Evolutionary conservation across 177 flowering plant genomes (phyloP).

Genomic region (Telopea speciosissima): DNA sequence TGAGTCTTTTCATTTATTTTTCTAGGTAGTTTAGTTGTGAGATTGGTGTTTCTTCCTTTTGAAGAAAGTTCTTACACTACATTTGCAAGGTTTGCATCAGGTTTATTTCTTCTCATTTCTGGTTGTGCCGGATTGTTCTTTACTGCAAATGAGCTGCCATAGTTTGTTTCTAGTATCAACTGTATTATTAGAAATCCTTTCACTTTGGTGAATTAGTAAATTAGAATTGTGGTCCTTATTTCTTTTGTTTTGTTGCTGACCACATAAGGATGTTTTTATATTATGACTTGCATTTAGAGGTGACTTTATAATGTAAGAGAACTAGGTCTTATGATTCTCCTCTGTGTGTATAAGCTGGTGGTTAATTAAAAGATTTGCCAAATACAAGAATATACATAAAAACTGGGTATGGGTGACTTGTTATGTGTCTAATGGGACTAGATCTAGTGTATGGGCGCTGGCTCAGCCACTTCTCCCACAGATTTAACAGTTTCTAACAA

Average conservation of each 20-base stretch:
- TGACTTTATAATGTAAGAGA: background rate
- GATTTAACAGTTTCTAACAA: too few species aligned
- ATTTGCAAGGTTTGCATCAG: constrained; percentile 95
- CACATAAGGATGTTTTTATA: background rate
- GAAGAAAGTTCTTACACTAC: constrained; percentile 95
- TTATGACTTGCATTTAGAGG: background rate
- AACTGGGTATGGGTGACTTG: too few species aligned
- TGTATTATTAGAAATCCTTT: background rate
- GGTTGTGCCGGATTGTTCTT: background rate
- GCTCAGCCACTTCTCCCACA: too few species aligned
- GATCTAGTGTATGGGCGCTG: too few species aligned
- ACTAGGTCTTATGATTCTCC: too few species aligned
- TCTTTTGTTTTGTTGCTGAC: background rate
- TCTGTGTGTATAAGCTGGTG: too few species aligned
- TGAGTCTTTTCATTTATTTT: background rate
- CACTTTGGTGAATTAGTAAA: background rate
- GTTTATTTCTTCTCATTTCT: constrained; percentile 34
- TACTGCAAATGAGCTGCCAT: background rate
- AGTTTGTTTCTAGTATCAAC: background rate
- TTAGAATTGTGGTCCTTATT: background rate
- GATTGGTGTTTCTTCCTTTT: constrained; percentile 87
- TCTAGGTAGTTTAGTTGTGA: constrained; percentile 92
- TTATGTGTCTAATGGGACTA: too few species aligned
- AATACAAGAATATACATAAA: background rate
- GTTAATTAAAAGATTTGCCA: too few species aligned